Conservation (phyloP, 2,329 filamentous ascomycete species). For the Stemphylium lycopersici region DNA sequence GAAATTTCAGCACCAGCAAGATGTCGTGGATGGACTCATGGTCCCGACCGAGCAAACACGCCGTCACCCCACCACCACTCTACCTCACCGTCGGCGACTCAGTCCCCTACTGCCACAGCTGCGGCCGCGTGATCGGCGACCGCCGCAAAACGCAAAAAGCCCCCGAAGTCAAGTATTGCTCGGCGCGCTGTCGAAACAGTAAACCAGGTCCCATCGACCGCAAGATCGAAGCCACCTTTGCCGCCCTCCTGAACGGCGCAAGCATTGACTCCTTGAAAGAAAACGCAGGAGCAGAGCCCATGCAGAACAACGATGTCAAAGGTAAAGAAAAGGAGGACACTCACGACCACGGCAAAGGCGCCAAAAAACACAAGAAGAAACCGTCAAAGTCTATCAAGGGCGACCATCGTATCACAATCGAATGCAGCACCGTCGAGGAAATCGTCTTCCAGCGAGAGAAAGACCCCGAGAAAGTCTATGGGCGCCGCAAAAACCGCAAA, state of each 20-base stretch:
- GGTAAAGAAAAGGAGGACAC: not conserved
- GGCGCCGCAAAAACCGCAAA: constrained; percentile 55
- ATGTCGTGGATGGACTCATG: constrained; percentile 60
- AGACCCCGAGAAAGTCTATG: constrained; percentile 55
- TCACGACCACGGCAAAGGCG: not conserved
- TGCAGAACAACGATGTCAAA: not conserved
- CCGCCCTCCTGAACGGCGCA: constrained; percentile 47
- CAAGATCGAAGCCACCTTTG: constrained; percentile 60
- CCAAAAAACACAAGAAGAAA: constrained; percentile 37
- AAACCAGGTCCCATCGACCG: constrained; percentile 59
- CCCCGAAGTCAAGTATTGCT: constrained; percentile 63
- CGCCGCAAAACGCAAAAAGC: constrained; percentile 41
- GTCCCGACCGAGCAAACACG: constrained; percentile 51
- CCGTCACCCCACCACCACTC: constrained; percentile 58
- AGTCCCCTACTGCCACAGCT: constrained; percentile 63
- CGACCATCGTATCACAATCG: constrained; percentile 58
- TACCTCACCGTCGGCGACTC: constrained; percentile 59
- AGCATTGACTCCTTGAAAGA: constrained; percentile 39
- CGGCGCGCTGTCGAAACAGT: constrained; percentile 58
- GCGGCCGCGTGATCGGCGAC: constrained; percentile 61
- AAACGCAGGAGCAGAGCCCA: constrained; percentile 1
- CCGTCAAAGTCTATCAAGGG: constrained; percentile 51
- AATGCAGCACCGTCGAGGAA: constrained; percentile 58
- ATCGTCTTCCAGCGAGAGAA: constrained; percentile 56
- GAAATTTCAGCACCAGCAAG: constrained; percentile 16